Evolutionary conservation across 202 grass and related monocot genomes (phyloP).

Genomic region (Setaria italica): DNA sequence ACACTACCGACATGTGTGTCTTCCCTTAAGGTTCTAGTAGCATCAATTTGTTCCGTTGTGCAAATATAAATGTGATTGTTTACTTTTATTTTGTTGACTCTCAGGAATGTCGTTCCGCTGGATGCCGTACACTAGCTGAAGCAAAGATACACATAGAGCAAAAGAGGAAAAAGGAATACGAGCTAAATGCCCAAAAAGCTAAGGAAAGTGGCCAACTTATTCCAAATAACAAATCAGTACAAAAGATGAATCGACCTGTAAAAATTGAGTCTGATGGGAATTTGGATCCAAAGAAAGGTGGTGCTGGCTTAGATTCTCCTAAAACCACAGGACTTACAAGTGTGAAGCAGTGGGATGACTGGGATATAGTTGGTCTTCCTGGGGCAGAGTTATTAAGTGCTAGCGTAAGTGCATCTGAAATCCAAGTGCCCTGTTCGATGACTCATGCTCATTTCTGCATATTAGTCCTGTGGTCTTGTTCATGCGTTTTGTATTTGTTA

Average conservation of each 20-base stretch:
- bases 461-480: slow-evolving; percentile 30
- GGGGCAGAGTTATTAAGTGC: slow-evolving; percentile 83
- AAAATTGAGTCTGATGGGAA: slow-evolving; percentile 76
- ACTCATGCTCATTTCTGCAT: neutral
- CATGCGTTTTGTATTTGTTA: slow-evolving; percentile 1
- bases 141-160: slow-evolving; percentile 87
- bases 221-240: slow-evolving; percentile 63
- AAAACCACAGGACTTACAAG: slow-evolving; percentile 48
- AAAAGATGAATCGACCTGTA: slow-evolving; percentile 67
- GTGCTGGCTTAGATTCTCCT: slow-evolving; percentile 58
- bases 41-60: slow-evolving; percentile 12
- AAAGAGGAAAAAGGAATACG: slow-evolving; percentile 77
- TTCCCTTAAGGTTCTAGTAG: neutral
- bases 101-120: slow-evolving; percentile 87
- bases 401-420: slow-evolving; percentile 62
- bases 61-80: slow-evolving; percentile 5
- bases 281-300: slow-evolving; percentile 70
- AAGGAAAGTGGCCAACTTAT: slow-evolving; percentile 65
- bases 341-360: slow-evolving; percentile 80
- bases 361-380: slow-evolving; percentile 90
- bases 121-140: slow-evolving; percentile 83
- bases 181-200: slow-evolving; percentile 64
- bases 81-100: slow-evolving; percentile 23
- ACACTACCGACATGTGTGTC: neutral
- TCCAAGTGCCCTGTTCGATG: slow-evolving; percentile 6